phyloP scores from a whole-genome alignment of 805 yeast species.

The Zygosaccharomyces rouxii region DNA sequence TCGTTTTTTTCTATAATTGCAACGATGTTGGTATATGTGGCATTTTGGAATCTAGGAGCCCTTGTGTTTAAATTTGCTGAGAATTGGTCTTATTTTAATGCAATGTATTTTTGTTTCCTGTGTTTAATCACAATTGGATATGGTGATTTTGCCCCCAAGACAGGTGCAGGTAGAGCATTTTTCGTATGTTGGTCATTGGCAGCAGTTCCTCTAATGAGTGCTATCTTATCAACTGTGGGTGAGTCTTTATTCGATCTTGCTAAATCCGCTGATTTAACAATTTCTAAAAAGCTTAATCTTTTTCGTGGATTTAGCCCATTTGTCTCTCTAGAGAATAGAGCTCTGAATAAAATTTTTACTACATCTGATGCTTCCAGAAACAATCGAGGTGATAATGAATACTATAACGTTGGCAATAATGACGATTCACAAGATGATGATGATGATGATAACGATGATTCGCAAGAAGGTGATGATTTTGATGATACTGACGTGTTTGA shows the following conservation, averaged over 20 bases:
- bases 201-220: constrained; percentile 86
- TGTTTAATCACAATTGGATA: constrained; percentile 81
- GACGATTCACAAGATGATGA: not conserved
- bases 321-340: not conserved
- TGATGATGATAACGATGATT: not conserved
- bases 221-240: constrained; percentile 66
- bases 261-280: constrained; percentile 18
- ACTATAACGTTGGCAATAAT: not conserved
- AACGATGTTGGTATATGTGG: constrained; percentile 43
- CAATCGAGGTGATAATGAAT: constrained; percentile 3
- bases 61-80: constrained; percentile 56
- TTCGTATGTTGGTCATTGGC: constrained; percentile 76
- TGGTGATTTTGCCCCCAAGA: constrained; percentile 65
- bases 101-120: constrained; percentile 71
- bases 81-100: constrained; percentile 65
- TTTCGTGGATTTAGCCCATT: constrained; percentile 8
- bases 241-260: constrained; percentile 39
- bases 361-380: constrained; percentile 7
- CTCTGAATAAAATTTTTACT: not conserved
- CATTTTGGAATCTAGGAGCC: constrained; percentile 74
- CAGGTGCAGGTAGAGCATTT: constrained; percentile 64
- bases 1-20: constrained; percentile 37
- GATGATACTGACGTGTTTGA: not conserved
- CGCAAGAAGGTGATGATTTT: not conserved
- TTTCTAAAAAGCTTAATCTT: constrained; percentile 16